Evolutionary conservation across 139 green algal species (phyloP).

Genomic region (Coelastrella sp.): DNA sequence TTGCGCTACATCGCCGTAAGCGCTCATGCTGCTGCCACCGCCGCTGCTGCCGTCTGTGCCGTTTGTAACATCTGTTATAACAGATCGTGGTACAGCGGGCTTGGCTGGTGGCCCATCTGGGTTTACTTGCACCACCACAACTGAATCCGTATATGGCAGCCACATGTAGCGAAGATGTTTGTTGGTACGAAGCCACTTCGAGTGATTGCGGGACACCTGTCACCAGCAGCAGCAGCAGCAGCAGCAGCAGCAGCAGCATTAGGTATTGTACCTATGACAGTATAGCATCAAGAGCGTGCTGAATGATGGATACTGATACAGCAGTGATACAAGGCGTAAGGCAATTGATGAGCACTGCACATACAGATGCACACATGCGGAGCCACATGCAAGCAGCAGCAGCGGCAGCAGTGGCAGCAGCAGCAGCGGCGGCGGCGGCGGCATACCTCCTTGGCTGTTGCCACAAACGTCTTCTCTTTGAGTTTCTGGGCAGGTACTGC

Average conservation of each 20-base stretch:
- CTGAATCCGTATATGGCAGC: conserved; percentile 94
- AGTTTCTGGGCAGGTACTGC: conserved; percentile 79
- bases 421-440: conserved; percentile 65
- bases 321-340: no score
- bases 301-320: no score
- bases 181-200: conserved; percentile 66
- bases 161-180: conserved; percentile 96
- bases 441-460: conserved; percentile 55
- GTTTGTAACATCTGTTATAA: not conserved
- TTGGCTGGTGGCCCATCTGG: conserved; percentile 18
- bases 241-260: not conserved
- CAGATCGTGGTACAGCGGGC: conserved; percentile 11
- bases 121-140: conserved; percentile 80
- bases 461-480: conserved; percentile 87
- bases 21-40: conserved; percentile 16
- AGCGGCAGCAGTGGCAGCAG: conserved; percentile 24
- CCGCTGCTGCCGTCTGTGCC: not conserved
- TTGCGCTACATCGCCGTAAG: conserved; percentile 20
- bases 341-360: no score
- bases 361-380: not conserved
- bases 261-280: no score
- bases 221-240: not conserved
- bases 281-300: no score
- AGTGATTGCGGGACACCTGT: conserved; percentile 29
- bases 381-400: not conserved